Percentiles rank a stretch among this genome's conserved stretches.
phyloP scores from a whole-genome alignment of 306 rosid genomes.

The Geum urbanum region DNA sequence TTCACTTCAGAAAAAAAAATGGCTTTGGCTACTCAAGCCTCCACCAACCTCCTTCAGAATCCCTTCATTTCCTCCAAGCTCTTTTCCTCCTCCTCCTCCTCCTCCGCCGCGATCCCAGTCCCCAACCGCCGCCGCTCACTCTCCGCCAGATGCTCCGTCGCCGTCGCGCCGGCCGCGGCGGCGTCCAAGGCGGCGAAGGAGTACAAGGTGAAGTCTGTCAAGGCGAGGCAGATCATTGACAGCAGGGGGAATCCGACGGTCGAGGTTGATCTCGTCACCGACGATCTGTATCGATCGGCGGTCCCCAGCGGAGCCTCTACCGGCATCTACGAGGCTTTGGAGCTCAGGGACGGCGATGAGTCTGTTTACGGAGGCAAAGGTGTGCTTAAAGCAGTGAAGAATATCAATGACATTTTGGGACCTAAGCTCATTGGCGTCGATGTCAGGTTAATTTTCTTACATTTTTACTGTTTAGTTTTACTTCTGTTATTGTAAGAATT shows the following conservation, averaged over 20 bases:
- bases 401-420: slow-evolving; percentile 70
- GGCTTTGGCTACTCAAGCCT: slow-evolving; percentile 54
- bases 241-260: slow-evolving; percentile 97
- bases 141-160: slow-evolving; percentile 46
- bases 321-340: slow-evolving; percentile 95
- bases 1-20: slow-evolving; percentile 15
- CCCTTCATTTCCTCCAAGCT: slow-evolving; percentile 35
- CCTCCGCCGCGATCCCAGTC: slow-evolving; percentile 22
- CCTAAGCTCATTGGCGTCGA: slow-evolving; percentile 85
- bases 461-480: not conserved
- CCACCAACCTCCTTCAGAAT: slow-evolving; percentile 41
- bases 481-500: not conserved
- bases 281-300: slow-evolving; percentile 81
- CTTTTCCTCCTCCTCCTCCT: not conserved
- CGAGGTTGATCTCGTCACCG: slow-evolving; percentile 89
- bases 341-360: slow-evolving; percentile 87
- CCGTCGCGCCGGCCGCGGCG: slow-evolving; percentile 36
- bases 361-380: slow-evolving; percentile 89
- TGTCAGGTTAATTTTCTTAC: slow-evolving; percentile 46
- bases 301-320: slow-evolving; percentile 99
- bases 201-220: slow-evolving; percentile 56
- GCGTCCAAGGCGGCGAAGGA: slow-evolving; percentile 32
- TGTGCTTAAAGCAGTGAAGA: slow-evolving; percentile 75
- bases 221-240: slow-evolving; percentile 92
- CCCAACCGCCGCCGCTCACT: slow-evolving; percentile 9